phyloP scores from a whole-genome alignment of 805 yeast genomes.

The Suhomyces sp. region DNA sequence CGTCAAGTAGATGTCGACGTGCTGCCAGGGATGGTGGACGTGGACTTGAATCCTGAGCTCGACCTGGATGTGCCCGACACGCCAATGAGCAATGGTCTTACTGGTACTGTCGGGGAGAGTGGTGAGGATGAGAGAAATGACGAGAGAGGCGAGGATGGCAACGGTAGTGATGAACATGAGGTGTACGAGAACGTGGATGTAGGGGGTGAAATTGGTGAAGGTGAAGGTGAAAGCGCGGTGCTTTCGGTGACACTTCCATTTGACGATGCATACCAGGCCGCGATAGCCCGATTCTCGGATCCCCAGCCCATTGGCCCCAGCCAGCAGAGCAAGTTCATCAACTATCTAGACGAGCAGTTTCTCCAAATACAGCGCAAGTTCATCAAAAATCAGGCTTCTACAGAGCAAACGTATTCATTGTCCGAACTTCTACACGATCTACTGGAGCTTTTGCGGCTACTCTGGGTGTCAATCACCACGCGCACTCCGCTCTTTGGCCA shows the following conservation, averaged over 20 bases:
- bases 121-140: not conserved
- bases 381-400: constrained; percentile 38
- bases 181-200: not conserved
- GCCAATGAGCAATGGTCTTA: constrained; percentile 1
- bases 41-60: constrained; percentile 41
- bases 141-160: constrained; percentile 2
- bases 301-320: constrained; percentile 10
- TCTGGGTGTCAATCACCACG: constrained; percentile 56
- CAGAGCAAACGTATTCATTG: constrained; percentile 21
- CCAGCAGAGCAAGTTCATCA: constrained; percentile 57
- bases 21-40: constrained; percentile 14
- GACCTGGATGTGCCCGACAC: constrained; percentile 10
- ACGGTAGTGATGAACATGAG: constrained; percentile 1
- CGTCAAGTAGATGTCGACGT: not conserved
- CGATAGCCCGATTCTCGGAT: constrained; percentile 12
- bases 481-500: constrained; percentile 50
- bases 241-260: constrained; percentile 25
- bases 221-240: not conserved
- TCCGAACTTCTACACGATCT: constrained; percentile 43
- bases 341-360: constrained; percentile 53
- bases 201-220: not conserved
- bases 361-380: constrained; percentile 55
- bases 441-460: constrained; percentile 47
- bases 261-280: constrained; percentile 24
- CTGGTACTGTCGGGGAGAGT: not conserved